These are phyloP conservation scores for Phytophthora ohioensis DNA, from an alignment of 352 stramenopile species.

Conservation along the genomic window DNA sequence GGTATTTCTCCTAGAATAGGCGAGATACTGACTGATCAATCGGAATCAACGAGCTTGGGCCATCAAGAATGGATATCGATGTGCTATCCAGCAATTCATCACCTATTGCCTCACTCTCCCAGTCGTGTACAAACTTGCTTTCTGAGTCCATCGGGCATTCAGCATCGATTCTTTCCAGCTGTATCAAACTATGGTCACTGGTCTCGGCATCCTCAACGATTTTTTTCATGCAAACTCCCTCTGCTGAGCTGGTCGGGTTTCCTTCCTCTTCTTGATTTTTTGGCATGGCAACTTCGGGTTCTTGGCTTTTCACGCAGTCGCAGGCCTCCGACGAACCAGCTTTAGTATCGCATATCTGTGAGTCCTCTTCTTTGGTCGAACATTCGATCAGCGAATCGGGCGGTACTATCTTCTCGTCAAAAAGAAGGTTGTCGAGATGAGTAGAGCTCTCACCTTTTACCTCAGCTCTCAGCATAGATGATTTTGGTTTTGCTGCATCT, in stretches of 20 bases:
- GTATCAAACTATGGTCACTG: background rate
- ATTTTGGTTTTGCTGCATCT: background rate
- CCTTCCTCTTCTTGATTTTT: background rate
- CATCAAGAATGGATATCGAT: conserved; percentile 44
- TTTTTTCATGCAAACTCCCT: background rate
- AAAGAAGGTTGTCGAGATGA: background rate
- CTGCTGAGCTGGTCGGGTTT: background rate
- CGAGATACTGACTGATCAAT: conserved; percentile 26
- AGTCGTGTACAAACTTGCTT: conserved; percentile 39
- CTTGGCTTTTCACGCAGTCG: conserved; percentile 6
- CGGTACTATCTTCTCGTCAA: background rate
- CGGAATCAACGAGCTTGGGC: conserved; percentile 39
- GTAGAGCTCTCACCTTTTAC: background rate
- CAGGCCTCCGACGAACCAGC: background rate
- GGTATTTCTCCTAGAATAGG: conserved; percentile 23
- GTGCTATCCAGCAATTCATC: conserved; percentile 39
- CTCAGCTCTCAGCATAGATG: conserved; percentile 1
- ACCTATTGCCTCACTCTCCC: conserved; percentile 12
- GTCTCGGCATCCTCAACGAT: background rate
- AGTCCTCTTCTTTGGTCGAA: background rate
- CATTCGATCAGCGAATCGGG: background rate
- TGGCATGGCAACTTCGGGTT: background rate
- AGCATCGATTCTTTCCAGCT: conserved; percentile 2
- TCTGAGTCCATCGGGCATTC: conserved; percentile 39
- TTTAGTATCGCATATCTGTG: background rate